These are phyloP conservation scores for Chlorella sp. DNA, from an alignment of 139 green algal species.

Conservation along the genomic window DNA sequence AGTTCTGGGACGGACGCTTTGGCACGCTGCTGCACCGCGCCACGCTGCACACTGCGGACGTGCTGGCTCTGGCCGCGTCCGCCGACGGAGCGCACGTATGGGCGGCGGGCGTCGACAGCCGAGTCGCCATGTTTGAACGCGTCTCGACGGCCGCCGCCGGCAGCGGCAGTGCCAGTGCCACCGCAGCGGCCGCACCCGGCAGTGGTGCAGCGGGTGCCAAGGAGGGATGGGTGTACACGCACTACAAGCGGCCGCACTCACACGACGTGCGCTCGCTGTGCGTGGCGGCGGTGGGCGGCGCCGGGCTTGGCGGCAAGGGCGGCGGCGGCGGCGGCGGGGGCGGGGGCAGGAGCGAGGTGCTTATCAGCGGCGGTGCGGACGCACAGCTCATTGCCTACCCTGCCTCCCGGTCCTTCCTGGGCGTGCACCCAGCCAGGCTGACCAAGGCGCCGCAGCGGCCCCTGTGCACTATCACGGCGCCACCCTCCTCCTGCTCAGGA, in stretches of 20 bases:
- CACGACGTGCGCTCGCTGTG: conserved; percentile 67
- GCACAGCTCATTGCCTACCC: conserved; percentile 37
- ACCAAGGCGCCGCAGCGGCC: conserved; percentile 64
- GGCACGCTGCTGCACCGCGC: conserved; percentile 73
- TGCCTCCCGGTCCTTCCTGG: conserved; percentile 13
- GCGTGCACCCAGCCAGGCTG: conserved; percentile 50
- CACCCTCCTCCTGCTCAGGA: too few relatives aligned
- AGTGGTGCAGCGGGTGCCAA: not conserved
- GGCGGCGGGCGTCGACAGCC: conserved; percentile 74
- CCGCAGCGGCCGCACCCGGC: not conserved
- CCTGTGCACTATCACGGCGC: conserved; percentile 31
- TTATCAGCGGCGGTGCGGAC: conserved; percentile 40
- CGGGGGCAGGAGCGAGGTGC: not conserved
- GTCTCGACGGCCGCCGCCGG: not conserved
- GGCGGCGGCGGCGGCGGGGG: not conserved
- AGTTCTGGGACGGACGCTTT: conserved; percentile 77
- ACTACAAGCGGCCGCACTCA: conserved; percentile 72
- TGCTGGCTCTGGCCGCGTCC: conserved; percentile 68
- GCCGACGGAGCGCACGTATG: conserved; percentile 72
- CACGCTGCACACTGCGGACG: conserved; percentile 66
- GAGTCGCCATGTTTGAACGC: conserved; percentile 30
- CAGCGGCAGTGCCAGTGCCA: not conserved
- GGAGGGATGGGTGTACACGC: conserved; percentile 64
- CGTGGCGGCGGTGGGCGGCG: not conserved
- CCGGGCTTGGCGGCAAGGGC: too few relatives aligned